phyloP scores from a whole-genome alignment of 2,329 filamentous ascomycete genomes.

The Penicillium sp. region DNA sequence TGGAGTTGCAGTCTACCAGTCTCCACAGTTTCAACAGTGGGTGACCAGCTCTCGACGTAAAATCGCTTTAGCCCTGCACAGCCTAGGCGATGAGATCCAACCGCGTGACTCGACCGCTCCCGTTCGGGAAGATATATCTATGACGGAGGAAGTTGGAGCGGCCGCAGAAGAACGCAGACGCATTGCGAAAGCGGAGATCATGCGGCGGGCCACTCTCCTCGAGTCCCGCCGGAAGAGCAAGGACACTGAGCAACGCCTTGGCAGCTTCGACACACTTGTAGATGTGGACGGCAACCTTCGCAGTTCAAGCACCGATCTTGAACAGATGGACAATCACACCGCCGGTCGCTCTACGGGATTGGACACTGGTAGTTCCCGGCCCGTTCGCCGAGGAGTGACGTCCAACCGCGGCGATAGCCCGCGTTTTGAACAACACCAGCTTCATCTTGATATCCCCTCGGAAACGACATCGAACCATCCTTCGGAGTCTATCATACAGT shows the following conservation, averaged over 20 bases:
- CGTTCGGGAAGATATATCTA: conserved; percentile 47
- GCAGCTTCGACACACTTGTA: conserved; percentile 50
- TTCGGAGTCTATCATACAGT: conserved; percentile 46
- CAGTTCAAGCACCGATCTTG: conserved; percentile 8
- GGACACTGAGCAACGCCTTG: conserved; percentile 18
- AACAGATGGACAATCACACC: conserved; percentile 9
- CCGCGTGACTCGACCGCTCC: conserved; percentile 41
- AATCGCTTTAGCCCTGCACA: conserved; percentile 61
- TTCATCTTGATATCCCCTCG: conserved; percentile 34
- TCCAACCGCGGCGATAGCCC: conserved; percentile 10
- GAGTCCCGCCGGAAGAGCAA: conserved; percentile 39
- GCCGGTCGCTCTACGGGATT: conserved; percentile 42
- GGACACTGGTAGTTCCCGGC: conserved; percentile 31
- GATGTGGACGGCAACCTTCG: conserved; percentile 45
- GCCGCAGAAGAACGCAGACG: conserved; percentile 49
- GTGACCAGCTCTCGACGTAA: conserved; percentile 62
- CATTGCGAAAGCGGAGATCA: conserved; percentile 48
- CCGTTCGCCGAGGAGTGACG: conserved; percentile 30
- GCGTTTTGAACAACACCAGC: conserved; percentile 19
- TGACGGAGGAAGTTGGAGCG: conserved; percentile 48
- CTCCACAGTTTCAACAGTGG: conserved; percentile 65
- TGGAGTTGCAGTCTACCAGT: conserved; percentile 65
- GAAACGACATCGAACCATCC: conserved; percentile 41
- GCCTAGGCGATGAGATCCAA: conserved; percentile 62
- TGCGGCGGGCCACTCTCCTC: conserved; percentile 45